These are phyloP conservation scores for Cordyceps cateniannulata DNA, from an alignment of 2,329 filamentous ascomycete species.

Conservation along the genomic window DNA sequence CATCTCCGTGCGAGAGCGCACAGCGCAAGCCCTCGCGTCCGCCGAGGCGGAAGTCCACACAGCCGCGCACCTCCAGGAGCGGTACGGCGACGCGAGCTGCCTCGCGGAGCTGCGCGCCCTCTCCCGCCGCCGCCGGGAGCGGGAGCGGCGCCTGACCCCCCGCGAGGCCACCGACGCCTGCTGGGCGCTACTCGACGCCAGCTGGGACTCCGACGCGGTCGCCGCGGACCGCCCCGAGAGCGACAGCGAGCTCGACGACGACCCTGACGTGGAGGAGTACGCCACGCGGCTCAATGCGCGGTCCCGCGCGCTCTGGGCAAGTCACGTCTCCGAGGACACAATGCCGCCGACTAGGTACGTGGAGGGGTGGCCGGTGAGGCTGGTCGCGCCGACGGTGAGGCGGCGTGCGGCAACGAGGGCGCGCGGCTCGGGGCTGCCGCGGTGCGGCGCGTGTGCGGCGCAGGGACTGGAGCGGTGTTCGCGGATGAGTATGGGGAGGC, in stretches of 20 bases:
- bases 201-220: neutral
- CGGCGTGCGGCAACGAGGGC: neutral
- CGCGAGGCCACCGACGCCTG: neutral
- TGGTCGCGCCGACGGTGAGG: conserved; percentile 16
- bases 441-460: conserved; percentile 21
- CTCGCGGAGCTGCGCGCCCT: neutral
- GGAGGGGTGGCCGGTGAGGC: conserved; percentile 22
- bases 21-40: neutral
- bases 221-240: neutral
- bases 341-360: conserved; percentile 18
- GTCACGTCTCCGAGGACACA: conserved; percentile 8
- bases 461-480: conserved; percentile 20
- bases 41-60: neutral
- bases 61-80: neutral
- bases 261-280: neutral
- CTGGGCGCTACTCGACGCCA: neutral
- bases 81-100: neutral
- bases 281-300: conserved; percentile 13
- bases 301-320: conserved; percentile 12
- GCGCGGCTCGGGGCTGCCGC: neutral
- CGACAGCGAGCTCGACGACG: neutral
- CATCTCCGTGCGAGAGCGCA: neutral
- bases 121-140: neutral
- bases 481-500: conserved; percentile 1
- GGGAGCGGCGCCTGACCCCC: neutral